phyloP scores from a whole-genome alignment of 129 eudicot species.

The Artemisia tridentata region DNA sequence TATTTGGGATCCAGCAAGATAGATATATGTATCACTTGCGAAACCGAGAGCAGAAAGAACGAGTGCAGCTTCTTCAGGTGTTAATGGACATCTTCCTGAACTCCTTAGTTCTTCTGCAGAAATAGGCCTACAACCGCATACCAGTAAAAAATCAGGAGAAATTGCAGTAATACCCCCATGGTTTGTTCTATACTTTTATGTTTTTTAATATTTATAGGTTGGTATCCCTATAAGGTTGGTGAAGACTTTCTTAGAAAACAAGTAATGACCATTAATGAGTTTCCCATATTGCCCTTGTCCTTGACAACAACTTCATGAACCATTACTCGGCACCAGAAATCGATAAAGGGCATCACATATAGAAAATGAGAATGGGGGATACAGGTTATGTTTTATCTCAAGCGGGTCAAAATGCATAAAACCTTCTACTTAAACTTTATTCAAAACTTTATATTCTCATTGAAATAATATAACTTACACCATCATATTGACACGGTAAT shows the following conservation, averaged over 20 bases:
- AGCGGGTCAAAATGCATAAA: background rate
- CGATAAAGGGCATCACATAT: too few species aligned
- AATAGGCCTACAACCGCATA: slow-evolving; percentile 45
- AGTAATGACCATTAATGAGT: background rate
- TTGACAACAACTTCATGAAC: background rate
- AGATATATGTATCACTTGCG: slow-evolving; percentile 53
- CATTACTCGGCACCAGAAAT: background rate
- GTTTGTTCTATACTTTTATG: background rate
- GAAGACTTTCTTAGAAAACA: background rate
- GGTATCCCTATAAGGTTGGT: background rate
- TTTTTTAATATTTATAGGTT: background rate
- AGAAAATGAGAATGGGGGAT: too few species aligned
- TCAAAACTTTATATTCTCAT: too few species aligned
- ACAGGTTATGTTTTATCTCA: too few species aligned
- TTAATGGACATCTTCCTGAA: slow-evolving; percentile 84
- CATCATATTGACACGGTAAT: too few species aligned
- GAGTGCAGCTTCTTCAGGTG: slow-evolving; percentile 95
- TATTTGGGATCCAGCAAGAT: slow-evolving; percentile 82
- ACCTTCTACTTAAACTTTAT: too few species aligned
- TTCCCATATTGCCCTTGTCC: background rate
- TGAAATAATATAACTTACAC: too few species aligned
- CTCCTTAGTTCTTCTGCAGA: slow-evolving; percentile 65
- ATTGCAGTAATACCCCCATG: background rate
- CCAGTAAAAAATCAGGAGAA: slow-evolving; percentile 5
- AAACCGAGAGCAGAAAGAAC: slow-evolving; percentile 79